phyloP scores from a whole-genome alignment of 257 asterid species.

The Gardenia jasminoides region DNA sequence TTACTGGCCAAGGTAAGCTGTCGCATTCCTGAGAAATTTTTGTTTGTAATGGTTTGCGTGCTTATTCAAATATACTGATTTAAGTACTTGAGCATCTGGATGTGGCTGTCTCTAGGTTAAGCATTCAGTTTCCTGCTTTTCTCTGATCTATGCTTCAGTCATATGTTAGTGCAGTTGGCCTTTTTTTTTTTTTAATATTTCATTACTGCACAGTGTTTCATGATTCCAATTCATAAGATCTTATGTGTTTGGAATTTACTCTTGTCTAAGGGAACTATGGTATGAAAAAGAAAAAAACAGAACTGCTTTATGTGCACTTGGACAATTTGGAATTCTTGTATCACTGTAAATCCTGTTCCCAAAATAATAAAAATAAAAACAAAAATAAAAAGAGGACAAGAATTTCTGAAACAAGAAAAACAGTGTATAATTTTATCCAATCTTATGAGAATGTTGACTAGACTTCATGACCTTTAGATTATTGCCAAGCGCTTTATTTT shows the following conservation, averaged over 20 bases:
- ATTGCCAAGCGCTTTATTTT: neutral
- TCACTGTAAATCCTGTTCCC: neutral
- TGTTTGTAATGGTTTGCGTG: neutral
- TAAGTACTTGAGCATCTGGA: neutral
- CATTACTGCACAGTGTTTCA: neutral
- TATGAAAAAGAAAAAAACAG: no score
- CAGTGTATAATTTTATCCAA: neutral
- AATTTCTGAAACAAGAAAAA: neutral
- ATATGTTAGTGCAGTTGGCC: neutral
- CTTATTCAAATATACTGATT: neutral
- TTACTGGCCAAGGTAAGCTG: conserved; percentile 81
- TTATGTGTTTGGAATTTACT: no score
- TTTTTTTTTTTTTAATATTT: neutral
- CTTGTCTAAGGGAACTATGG: no score
- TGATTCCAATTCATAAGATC: no score
- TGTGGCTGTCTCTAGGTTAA: neutral
- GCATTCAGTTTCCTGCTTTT: neutral
- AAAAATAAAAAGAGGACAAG: neutral
- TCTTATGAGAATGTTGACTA: neutral
- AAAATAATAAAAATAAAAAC: neutral
- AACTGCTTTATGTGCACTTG: neutral
- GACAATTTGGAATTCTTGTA: neutral
- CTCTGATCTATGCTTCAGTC: neutral
- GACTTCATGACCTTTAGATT: neutral
- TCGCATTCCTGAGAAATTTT: neutral